These are phyloP conservation scores for Aspergillus brunneoviolaceus DNA, from an alignment of 2,329 filamentous ascomycete species.

Conservation along the genomic window DNA sequence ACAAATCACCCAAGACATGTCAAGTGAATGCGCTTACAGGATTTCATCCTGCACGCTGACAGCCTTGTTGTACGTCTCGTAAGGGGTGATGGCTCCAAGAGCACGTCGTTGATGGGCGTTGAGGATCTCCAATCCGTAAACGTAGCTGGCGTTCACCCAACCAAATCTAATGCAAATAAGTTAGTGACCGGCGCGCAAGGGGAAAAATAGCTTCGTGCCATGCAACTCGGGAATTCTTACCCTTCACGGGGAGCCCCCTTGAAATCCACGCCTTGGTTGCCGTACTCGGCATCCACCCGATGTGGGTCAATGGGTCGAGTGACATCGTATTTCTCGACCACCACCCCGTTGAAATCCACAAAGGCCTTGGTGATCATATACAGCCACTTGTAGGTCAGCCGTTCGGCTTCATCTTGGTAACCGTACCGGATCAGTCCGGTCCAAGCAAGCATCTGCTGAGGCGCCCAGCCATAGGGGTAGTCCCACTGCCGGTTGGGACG, in stretches of 20 bases:
- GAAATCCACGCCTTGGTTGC: constrained; percentile 93
- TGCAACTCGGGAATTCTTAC: constrained; percentile 56
- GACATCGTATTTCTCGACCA: constrained; percentile 98
- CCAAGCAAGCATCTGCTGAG: constrained; percentile 98
- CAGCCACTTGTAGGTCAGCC: constrained; percentile 91
- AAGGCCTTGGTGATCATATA: constrained; percentile 99
- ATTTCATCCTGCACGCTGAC: constrained; percentile 36
- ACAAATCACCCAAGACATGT: background rate
- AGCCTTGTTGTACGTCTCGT: constrained; percentile 76
- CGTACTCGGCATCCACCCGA: constrained; percentile 93
- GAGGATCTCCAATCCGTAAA: constrained; percentile 85
- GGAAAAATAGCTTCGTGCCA: constrained; percentile 6
- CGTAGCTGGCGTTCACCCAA: constrained; percentile 98
- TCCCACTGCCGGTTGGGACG: constrained; percentile 97
- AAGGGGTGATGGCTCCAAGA: constrained; percentile 82
- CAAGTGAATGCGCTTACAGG: background rate
- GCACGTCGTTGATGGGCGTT: constrained; percentile 87
- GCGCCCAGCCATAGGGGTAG: constrained; percentile 96
- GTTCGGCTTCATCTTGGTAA: constrained; percentile 84
- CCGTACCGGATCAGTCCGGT: constrained; percentile 88
- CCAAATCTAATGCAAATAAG: constrained; percentile 66
- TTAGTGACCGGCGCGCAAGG: constrained; percentile 4
- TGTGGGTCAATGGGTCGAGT: constrained; percentile 87
- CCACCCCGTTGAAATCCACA: constrained; percentile 96
- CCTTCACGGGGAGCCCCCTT: constrained; percentile 95